Conservation (phyloP, 2,329 filamentous ascomycete genomes). For the Sclerotinia trifoliorum region DNA sequence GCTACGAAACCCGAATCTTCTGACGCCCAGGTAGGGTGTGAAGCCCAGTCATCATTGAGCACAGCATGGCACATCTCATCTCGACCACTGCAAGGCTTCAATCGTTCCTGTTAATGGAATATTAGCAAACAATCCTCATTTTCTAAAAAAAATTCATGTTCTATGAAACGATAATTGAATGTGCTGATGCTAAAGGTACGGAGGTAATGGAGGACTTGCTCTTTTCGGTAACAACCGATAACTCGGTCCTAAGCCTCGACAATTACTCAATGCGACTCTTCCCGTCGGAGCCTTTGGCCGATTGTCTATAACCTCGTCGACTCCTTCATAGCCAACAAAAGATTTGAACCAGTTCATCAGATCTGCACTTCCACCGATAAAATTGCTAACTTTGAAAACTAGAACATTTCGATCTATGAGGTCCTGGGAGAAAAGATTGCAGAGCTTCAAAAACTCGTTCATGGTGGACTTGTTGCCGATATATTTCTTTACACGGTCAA, state of each 20-base stretch:
- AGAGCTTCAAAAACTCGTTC: slow-evolving; percentile 95
- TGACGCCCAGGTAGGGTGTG: slow-evolving; percentile 97
- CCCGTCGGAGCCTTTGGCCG: slow-evolving; percentile 72
- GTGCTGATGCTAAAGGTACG: not conserved
- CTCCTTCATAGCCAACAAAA: slow-evolving; percentile 75
- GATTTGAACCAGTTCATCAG: slow-evolving; percentile 85
- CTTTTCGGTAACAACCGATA: slow-evolving; percentile 89
- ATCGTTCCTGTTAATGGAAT: slow-evolving; percentile 59
- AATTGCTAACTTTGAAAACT: slow-evolving; percentile 77
- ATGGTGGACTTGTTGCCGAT: slow-evolving; percentile 89
- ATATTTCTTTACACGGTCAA: slow-evolving; percentile 94
- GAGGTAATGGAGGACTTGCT: slow-evolving; percentile 45
- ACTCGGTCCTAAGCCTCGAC: slow-evolving; percentile 90
- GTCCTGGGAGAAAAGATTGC: slow-evolving; percentile 91
- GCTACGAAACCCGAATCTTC: slow-evolving; percentile 98
- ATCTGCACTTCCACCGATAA: slow-evolving; percentile 85
- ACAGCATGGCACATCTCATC: slow-evolving; percentile 93
- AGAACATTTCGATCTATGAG: slow-evolving; percentile 84
- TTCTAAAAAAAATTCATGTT: not conserved
- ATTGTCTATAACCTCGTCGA: slow-evolving; percentile 77
- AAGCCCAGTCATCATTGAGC: slow-evolving; percentile 97
- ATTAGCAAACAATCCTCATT: slow-evolving; percentile 12
- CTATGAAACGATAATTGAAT: not conserved
- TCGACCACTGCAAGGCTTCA: slow-evolving; percentile 88
- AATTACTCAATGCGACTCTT: slow-evolving; percentile 90